Base-by-base conservation (phyloP, 805 yeast genomes). In the Pichia sporocuriosa region DNA sequence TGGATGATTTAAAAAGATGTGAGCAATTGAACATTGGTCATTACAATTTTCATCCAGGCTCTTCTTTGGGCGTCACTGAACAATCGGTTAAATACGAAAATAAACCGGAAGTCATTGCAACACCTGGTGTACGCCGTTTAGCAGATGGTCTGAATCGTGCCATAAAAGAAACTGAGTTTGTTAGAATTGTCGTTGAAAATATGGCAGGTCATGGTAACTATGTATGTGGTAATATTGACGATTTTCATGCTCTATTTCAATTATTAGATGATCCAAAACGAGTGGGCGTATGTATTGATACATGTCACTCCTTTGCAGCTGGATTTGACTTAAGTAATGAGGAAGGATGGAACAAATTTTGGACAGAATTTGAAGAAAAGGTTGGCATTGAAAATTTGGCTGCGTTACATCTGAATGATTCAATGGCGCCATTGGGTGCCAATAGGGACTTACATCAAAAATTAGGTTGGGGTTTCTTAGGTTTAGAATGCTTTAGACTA, bases 151-250 rank as follows among this genome's bases (percentile, higher is more conserved):
- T 93, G 48, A 90, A 93, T 59, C 70, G 65, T 35, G 97, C 95
- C 5, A 81, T 84, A 37, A 62, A 63, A 21, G 78, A 77, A 43
- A 93, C 98, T 0, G 53, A 65, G 6, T 81, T 77, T 56, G 97
- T 93, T 25, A 89, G 82, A 55, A 79, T 93, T 33, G 94, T 93
- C 11, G 70, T 93, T 45, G 98, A 93, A 56, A 93, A 90, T 57
- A 93, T 93, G 98, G 96, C 98, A 2, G 98, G 98, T 9, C 94
- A 87, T 52, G 96, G 96, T 3, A 82, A 84, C 47, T 72, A 90
- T 46, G 82, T 93, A 32, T 98, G 97, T 1, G 81, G 90, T 3
- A 69, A 74, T 32, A 63, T 90, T 23, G 77, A 83, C 49, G 97
- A 93, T 55, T 68, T 93, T 36, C 67, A 72, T 23, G 74, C 72